Evolutionary conservation across 306 rosid genomes (phyloP).

Genomic region (Lathyrus aphaca): DNA sequence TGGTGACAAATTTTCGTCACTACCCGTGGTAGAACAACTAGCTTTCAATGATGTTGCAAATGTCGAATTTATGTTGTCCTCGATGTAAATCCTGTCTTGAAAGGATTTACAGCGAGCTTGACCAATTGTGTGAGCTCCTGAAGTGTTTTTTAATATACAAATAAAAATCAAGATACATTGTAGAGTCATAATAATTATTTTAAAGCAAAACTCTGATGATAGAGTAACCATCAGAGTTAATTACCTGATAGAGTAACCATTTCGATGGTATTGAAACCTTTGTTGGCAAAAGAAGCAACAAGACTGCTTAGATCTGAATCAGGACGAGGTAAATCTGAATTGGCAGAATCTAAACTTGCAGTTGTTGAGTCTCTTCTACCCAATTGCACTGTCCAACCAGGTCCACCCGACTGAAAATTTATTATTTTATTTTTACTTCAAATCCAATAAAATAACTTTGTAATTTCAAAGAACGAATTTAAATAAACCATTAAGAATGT

Average conservation of each 20-base stretch:
- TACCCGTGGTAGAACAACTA: conserved; percentile 57
- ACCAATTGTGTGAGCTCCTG: conserved; percentile 74
- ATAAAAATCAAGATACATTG: background rate
- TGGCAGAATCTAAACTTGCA: conserved; percentile 57
- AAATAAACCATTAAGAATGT: too few relatives aligned
- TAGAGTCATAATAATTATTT: too few relatives aligned
- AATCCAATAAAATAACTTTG: background rate
- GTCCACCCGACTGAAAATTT: conserved; percentile 55
- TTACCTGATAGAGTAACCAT: conserved; percentile 69
- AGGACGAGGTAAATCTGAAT: conserved; percentile 56
- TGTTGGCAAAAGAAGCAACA: conserved; percentile 53
- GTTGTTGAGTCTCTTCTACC: conserved; percentile 80
- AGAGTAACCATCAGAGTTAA: too few relatives aligned
- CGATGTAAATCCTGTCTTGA: conserved; percentile 57
- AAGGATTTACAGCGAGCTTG: conserved; percentile 52
- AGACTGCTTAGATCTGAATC: conserved; percentile 43
- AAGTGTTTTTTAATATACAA: background rate
- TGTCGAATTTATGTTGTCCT: conserved; percentile 56
- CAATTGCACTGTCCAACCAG: conserved; percentile 52
- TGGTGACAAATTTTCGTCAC: conserved; percentile 50
- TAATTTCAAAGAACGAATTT: too few relatives aligned
- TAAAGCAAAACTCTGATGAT: too few relatives aligned
- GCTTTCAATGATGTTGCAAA: conserved; percentile 46
- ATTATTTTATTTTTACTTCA: background rate
- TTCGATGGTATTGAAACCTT: conserved; percentile 56